Percentiles rank a stretch among this genome's conserved stretches.
Conservation (phyloP, 768 basidiomycete species). For the Postia placenta region DNA sequence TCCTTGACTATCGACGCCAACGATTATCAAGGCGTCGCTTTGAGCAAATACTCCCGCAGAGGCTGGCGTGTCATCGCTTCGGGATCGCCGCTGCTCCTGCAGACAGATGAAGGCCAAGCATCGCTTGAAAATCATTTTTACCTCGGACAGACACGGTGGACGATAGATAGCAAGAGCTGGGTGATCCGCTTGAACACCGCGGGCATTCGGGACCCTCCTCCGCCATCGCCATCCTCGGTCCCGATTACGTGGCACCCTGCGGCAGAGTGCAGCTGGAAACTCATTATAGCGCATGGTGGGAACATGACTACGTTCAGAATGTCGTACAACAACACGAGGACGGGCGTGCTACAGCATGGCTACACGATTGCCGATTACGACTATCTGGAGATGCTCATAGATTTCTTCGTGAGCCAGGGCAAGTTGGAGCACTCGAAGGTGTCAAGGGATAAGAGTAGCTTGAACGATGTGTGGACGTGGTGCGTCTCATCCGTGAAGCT, state of each 20-base stretch:
- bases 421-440: slow-evolving; percentile 1
- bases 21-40: not conserved
- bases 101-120: not conserved
- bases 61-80: slow-evolving; percentile 29
- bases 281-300: not conserved
- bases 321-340: not conserved
- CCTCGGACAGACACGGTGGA: slow-evolving; percentile 6
- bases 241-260: slow-evolving; percentile 12
- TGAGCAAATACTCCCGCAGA: slow-evolving; percentile 15
- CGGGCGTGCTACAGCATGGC: not conserved
- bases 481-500: not conserved
- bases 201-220: slow-evolving; percentile 3
- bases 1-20: slow-evolving; percentile 17
- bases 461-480: not conserved
- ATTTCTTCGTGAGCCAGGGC: not conserved
- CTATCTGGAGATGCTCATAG: not conserved
- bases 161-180: slow-evolving; percentile 17
- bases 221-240: not conserved
- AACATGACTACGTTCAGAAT: not conserved
- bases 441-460: not conserved
- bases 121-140: not conserved
- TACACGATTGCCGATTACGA: not conserved
- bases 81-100: not conserved
- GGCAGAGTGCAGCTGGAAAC: slow-evolving; percentile 11
- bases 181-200: slow-evolving; percentile 8